Evolutionary conservation across 2,329 filamentous ascomycete species (phyloP).

Genomic region (Aspergillus ustus): DNA sequence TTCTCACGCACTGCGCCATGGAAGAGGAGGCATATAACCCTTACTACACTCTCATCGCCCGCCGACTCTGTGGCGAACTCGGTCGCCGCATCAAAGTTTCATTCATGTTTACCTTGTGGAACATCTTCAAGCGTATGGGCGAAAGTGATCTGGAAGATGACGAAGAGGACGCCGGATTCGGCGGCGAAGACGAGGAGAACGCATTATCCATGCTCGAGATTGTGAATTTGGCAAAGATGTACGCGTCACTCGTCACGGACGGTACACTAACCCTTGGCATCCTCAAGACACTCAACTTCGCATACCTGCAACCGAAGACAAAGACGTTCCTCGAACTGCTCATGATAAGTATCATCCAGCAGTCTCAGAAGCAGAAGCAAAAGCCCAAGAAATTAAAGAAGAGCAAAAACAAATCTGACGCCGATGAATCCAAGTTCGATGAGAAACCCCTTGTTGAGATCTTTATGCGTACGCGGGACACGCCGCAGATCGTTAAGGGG

Average conservation of each 20-base stretch:
- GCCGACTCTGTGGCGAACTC: constrained; percentile 67
- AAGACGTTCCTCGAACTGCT: constrained; percentile 79
- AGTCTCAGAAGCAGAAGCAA: constrained; percentile 59
- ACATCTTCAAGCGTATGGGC: constrained; percentile 82
- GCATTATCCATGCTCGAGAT: constrained; percentile 60
- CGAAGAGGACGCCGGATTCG: constrained; percentile 61
- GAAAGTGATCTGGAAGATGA: constrained; percentile 69
- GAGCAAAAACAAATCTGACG: constrained; percentile 26
- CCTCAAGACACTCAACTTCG: constrained; percentile 72
- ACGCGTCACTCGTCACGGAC: constrained; percentile 64
- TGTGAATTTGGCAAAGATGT: constrained; percentile 71
- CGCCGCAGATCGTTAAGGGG: constrained; percentile 71
- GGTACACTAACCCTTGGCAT: constrained; percentile 62
- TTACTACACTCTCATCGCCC: constrained; percentile 87
- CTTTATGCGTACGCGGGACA: constrained; percentile 67
- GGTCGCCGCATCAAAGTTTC: constrained; percentile 78
- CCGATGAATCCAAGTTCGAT: constrained; percentile 45
- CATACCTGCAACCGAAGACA: constrained; percentile 76
- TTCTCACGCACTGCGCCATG: constrained; percentile 84
- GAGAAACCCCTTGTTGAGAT: constrained; percentile 66
- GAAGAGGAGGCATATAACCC: constrained; percentile 86
- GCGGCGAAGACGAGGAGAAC: constrained; percentile 56
- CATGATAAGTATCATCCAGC: constrained; percentile 74
- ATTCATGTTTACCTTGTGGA: constrained; percentile 87
- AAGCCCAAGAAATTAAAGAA: constrained; percentile 25